Conservation (phyloP, 768 basidiomycete species). For the Mycena alexandri region DNA sequence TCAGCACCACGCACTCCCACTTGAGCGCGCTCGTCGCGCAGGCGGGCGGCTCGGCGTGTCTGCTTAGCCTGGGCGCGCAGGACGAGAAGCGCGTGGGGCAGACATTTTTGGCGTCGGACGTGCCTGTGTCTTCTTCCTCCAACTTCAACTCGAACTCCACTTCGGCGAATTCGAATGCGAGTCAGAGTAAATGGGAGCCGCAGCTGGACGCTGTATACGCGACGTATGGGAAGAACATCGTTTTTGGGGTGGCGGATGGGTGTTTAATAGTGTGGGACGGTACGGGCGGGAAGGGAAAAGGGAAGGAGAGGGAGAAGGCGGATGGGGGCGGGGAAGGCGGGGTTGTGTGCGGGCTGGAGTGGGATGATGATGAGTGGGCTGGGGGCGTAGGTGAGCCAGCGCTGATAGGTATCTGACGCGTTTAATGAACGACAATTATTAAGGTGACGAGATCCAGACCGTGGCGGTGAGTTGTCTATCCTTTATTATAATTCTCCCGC, state of each 20-base stretch:
- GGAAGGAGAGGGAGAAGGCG: no score
- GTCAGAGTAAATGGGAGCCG: slow-evolving; percentile 34
- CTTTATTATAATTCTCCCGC: slow-evolving; percentile 9
- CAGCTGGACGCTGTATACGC: slow-evolving; percentile 71
- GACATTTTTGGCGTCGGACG: slow-evolving; percentile 60
- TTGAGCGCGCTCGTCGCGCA: slow-evolving; percentile 68
- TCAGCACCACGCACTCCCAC: slow-evolving; percentile 65
- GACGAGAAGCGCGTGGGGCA: slow-evolving; percentile 68
- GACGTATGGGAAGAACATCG: slow-evolving; percentile 62
- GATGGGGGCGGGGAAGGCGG: slow-evolving; percentile 42
- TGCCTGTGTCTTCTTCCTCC: slow-evolving; percentile 39
- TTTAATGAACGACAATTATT: slow-evolving; percentile 26
- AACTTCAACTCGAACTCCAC: no score
- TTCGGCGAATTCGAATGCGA: no score
- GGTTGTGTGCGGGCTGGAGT: slow-evolving; percentile 71
- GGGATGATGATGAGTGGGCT: slow-evolving; percentile 63
- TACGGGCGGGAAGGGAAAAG: slow-evolving; percentile 50
- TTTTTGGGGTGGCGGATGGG: slow-evolving; percentile 68
- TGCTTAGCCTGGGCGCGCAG: slow-evolving; percentile 64
- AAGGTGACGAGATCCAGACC: slow-evolving; percentile 58
- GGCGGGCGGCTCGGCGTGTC: slow-evolving; percentile 60
- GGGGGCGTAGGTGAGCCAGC: neutral
- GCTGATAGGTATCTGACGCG: slow-evolving; percentile 8
- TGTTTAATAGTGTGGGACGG: slow-evolving; percentile 75
- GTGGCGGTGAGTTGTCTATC: slow-evolving; percentile 51